phyloP scores from a whole-genome alignment of 352 stramenopile species.

The Lagenidium sp. region DNA sequence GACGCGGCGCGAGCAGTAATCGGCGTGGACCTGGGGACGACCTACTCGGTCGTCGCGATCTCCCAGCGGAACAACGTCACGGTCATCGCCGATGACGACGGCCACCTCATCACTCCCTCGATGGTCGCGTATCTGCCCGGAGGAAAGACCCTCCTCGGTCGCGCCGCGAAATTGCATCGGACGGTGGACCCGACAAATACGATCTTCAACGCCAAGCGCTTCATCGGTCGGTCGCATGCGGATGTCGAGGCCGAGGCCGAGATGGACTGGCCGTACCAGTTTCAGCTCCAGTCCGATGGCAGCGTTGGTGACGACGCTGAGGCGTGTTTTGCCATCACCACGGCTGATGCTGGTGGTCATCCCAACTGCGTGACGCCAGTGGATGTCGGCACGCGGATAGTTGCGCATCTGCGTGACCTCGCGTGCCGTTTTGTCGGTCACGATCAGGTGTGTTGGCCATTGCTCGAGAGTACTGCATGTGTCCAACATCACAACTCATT shows the following conservation, averaged over 20 bases:
- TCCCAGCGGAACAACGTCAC: conserved; percentile 53
- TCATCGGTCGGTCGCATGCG: conserved; percentile 40
- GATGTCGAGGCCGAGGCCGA: conserved; percentile 4
- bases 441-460: conserved; percentile 22
- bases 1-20: conserved; percentile 39
- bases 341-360: conserved; percentile 32
- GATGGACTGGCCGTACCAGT: conserved; percentile 33
- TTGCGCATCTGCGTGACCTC: conserved; percentile 33
- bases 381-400: conserved; percentile 26
- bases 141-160: conserved; percentile 44
- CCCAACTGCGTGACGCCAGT: conserved; percentile 35
- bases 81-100: conserved; percentile 39
- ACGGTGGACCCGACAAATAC: conserved; percentile 48
- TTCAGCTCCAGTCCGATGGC: conserved; percentile 9
- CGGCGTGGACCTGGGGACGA: conserved; percentile 68
- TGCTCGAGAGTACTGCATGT: no score
- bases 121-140: conserved; percentile 48
- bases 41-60: conserved; percentile 71
- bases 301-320: conserved; percentile 8
- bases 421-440: conserved; percentile 48
- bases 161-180: conserved; percentile 29
- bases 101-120: conserved; percentile 45
- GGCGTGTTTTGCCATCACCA: conserved; percentile 36
- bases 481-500: no score
- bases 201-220: conserved; percentile 73